Evolutionary conservation across 495 filamentous ascomycete genomes (phyloP).

Genomic region (Pseudomonodictys pantanalensis): DNA sequence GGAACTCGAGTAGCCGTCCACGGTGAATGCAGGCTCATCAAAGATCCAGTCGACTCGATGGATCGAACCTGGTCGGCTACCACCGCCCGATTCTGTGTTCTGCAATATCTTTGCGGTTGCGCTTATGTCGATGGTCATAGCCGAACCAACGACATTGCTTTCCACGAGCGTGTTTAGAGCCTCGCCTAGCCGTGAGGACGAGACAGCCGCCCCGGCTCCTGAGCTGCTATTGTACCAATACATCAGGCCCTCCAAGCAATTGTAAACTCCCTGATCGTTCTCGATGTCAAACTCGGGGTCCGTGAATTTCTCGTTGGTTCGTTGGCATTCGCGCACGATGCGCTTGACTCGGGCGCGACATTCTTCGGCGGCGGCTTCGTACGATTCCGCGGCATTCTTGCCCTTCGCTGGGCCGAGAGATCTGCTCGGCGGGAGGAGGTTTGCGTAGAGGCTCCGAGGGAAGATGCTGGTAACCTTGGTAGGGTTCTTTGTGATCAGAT

Average conservation of each 20-base stretch:
- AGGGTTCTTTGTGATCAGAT: conserved; percentile 63
- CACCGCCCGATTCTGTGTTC: conserved; percentile 3
- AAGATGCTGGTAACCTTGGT: conserved; percentile 67
- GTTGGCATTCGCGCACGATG: conserved; percentile 76
- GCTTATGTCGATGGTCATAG: conserved; percentile 51
- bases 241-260: conserved; percentile 28
- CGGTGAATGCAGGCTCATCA: conserved; percentile 27
- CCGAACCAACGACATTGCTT: conserved; percentile 47
- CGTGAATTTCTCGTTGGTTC: conserved; percentile 84
- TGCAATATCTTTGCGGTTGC: conserved; percentile 46
- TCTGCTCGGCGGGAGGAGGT: conserved; percentile 52
- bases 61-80: conserved; percentile 18
- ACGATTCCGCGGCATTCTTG: conserved; percentile 59
- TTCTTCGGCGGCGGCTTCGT: conserved; percentile 68
- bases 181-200: background rate
- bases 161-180: conserved; percentile 16
- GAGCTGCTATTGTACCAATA: conserved; percentile 4
- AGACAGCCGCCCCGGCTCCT: background rate
- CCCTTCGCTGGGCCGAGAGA: conserved; percentile 50
- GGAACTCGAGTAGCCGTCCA: conserved; percentile 31
- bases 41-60: conserved; percentile 35
- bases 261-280: conserved; percentile 47
- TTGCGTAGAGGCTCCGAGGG: conserved; percentile 67
- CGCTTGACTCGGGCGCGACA: conserved; percentile 74
- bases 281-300: conserved; percentile 89